Percentiles rank a stretch among this genome's conserved stretches.
These are phyloP conservation scores for Colletotrichum destructivum DNA, from an alignment of 2,329 filamentous ascomycete species.

Conservation along the genomic window DNA sequence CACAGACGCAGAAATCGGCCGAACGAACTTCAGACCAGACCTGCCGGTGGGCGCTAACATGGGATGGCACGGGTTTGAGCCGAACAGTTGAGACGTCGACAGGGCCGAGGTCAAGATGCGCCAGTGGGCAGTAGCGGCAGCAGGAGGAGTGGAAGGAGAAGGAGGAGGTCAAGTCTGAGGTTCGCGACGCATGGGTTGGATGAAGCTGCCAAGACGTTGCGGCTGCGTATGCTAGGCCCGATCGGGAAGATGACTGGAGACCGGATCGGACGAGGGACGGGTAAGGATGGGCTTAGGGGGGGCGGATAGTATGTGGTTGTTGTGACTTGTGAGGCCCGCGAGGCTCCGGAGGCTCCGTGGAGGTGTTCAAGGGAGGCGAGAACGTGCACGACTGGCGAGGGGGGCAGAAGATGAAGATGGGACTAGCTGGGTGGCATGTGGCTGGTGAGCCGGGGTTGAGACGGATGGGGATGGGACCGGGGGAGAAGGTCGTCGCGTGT, in stretches of 20 bases:
- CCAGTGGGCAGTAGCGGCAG: neutral
- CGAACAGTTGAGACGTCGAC: slow-evolving; percentile 30
- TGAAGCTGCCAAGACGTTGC: slow-evolving; percentile 43
- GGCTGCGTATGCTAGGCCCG: slow-evolving; percentile 24
- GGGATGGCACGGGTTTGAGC: slow-evolving; percentile 30
- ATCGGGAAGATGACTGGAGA: slow-evolving; percentile 26
- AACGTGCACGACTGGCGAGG: neutral
- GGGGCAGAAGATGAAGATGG: neutral
- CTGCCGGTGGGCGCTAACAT: slow-evolving; percentile 6
- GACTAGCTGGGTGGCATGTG: too few species aligned
- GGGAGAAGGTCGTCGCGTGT: neutral
- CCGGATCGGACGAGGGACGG: slow-evolving; percentile 11
- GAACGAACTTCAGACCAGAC: slow-evolving; percentile 19
- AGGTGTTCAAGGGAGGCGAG: neutral
- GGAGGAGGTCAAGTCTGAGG: neutral
- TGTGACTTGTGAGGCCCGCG: slow-evolving; percentile 8
- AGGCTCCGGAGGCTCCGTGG: slow-evolving; percentile 27
- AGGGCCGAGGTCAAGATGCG: neutral
- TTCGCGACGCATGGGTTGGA: slow-evolving; percentile 32
- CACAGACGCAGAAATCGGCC: slow-evolving; percentile 6
- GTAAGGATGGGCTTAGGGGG: slow-evolving; percentile 18
- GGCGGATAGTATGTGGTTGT: neutral
- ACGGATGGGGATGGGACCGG: slow-evolving; percentile 14
- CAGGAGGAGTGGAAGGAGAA: too few species aligned
- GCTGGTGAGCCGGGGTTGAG: slow-evolving; percentile 16